Evolutionary conservation across 108 stramenopile genomes (phyloP), one percentile per base, ranked within the genome.

Genomic region (Heterococcus sp.): DNA sequence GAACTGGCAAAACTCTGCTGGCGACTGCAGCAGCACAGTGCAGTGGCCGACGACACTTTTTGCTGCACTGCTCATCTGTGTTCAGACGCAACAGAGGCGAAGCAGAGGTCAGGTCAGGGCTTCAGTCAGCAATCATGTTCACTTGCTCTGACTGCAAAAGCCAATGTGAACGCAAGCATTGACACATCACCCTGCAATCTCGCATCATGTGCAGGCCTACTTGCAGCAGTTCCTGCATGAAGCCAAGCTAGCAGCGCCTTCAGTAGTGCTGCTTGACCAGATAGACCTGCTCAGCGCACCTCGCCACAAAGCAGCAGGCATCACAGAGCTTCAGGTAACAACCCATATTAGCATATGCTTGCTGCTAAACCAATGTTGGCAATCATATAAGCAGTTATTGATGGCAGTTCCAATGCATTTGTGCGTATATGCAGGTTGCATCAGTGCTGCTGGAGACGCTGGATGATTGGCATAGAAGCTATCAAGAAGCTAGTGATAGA

Each of bases 231-330:
- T 81, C 34, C 65, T 81, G 31, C 32, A 29, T 5, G 73, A 38
- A 28, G 79, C 79, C 3, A 32, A 27, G n/a, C n/a, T 37, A 14
- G 36, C 36, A 32, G 72, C 72, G 29, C 79, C 79, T 34, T 81
- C 79, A 0, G 64, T 81, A n/a, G 79, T 81, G n/a, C 33, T 81
- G 31, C 72, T 81, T 65, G 79, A 81, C 28, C 79, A 81, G 63
- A 65, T 81, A 1, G 69, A 81, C 46, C 8, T 58, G 46, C 14
- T 58, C 14, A 14, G 46, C 21, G 46, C 46, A 21, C 46, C 14
- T 8, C 46, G 46, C 14, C 14, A 58, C 14, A 8, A 21, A 8
- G 46, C 46, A 8, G 46, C 46, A 21, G 21, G 46, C 46, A 21
- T 58, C 14, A 58, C 46, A 58, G 46, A 58, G 8, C 8, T 58